Percentiles rank a stretch among this genome's conserved stretches.
These are phyloP conservation scores for Podaxis sp. DNA, from an alignment of 768 basidiomycete genomes.

Conservation along the genomic window DNA sequence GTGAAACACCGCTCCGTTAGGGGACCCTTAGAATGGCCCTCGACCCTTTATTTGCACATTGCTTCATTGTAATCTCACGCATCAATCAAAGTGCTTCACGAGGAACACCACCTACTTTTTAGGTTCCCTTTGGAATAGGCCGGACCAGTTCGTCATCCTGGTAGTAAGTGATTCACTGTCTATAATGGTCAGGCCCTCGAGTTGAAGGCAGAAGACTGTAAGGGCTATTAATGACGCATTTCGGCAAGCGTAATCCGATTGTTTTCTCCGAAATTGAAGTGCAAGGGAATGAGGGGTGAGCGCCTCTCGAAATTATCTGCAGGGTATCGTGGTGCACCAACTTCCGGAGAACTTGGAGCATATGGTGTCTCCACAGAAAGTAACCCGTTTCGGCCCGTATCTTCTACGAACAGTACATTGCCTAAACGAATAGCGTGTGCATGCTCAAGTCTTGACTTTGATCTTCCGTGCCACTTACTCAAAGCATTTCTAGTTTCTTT, in stretches of 20 bases:
- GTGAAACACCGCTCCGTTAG: background rate
- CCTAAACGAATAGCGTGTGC: background rate
- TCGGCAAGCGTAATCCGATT: background rate
- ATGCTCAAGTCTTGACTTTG: background rate
- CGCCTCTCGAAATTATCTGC: background rate
- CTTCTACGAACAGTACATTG: background rate
- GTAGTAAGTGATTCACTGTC: background rate
- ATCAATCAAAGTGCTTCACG: background rate
- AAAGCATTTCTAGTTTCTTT: background rate
- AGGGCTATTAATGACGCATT: background rate
- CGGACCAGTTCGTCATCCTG: slow-evolving; percentile 30
- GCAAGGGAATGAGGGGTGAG: background rate
- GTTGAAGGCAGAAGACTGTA: background rate
- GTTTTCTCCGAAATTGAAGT: background rate
- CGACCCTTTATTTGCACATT: background rate
- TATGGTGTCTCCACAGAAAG: background rate
- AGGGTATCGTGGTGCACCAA: background rate
- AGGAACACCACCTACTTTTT: background rate
- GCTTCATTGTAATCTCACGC: background rate
- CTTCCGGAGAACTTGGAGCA: slow-evolving; percentile 2
- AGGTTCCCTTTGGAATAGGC: background rate
- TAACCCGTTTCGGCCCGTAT: background rate
- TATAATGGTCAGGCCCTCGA: background rate
- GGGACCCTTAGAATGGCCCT: background rate
- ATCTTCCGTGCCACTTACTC: background rate